phyloP scores from a whole-genome alignment of 768 basidiomycete species.

The Mycena galericulata region DNA sequence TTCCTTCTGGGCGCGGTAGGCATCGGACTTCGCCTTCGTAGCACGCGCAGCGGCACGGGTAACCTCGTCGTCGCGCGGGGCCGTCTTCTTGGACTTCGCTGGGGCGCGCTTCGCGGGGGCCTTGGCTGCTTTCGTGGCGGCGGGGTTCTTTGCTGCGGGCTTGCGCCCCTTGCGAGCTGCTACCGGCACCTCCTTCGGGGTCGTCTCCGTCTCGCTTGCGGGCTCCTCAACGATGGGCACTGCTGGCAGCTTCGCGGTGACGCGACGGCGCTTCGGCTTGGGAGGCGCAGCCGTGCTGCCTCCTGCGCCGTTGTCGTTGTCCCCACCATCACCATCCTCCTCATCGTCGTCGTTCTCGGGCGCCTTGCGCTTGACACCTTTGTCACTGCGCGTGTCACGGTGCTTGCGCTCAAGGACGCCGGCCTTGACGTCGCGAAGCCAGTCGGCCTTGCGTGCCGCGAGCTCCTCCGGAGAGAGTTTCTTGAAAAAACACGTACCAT shows the following conservation, averaged over 20 bases:
- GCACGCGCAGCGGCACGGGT: no score
- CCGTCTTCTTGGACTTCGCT: not conserved
- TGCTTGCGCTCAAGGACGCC: not conserved
- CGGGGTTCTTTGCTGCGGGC: not conserved
- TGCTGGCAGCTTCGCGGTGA: not conserved
- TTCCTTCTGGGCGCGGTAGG: not conserved
- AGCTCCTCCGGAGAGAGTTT: not conserved
- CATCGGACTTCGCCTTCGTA: not conserved
- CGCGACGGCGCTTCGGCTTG: not conserved
- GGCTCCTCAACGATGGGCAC: not conserved
- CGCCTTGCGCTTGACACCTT: no score
- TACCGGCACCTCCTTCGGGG: not conserved
- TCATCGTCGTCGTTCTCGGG: no score
- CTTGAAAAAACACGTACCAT: no score
- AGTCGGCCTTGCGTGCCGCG: not conserved
- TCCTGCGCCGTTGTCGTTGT: no score
- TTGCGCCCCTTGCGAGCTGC: not conserved
- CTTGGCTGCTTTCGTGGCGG: not conserved
- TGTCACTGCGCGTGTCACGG: no score
- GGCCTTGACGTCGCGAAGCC: not conserved
- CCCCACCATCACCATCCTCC: no score
- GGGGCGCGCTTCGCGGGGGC: not conserved
- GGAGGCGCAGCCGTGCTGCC: not conserved
- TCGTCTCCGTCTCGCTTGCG: not conserved
- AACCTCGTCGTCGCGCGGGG: not conserved